Base-by-base conservation (phyloP, 2,329 filamentous ascomycete species). In the Hypocrella siamensis region DNA sequence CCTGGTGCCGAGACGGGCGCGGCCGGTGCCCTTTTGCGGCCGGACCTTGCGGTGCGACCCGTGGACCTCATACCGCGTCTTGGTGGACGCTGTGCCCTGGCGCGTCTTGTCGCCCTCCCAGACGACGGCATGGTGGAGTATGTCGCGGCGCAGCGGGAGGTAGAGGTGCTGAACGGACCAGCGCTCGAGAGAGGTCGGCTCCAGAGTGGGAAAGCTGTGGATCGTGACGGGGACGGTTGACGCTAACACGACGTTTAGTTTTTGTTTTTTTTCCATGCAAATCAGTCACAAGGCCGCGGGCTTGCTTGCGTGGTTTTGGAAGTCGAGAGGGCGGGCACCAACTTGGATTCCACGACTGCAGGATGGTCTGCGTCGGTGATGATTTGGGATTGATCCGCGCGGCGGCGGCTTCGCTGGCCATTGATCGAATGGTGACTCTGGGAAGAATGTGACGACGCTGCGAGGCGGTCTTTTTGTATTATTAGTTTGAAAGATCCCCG, bases 81-180 rank as follows among this genome's bases (percentile, higher is more conserved):
- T 92, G 39, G 73, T 74, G 43, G 64, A 78, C 28, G 86, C 90
- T 3, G 84, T 92, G 41, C 90, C 90, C 53, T 85, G 79, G 19
- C 90, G 78, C 34, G 83, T 80, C 48, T 66, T 72, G 61, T 96
- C 88, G 43, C 82, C 90, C 61, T 98, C 90, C 65, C 79, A 96
- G 44, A 93, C 61, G 36, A 98, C 74, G 36, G 90, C 90, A 41
- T 83, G 75, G 61, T 98, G 88, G 33, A 98, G 75, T 41, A 98
- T 75, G 54, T 98, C 90, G 52, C 79, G 77, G 37, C 90, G 80
- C 29, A 93, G 68, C 3, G 90, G 90, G 21, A 96, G 72, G 49
- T 81, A 64, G 28, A 98, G 79, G 56, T 94, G 84, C 47, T 81
- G 79, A 38, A 75, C 63, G 26, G 80, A 76, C 64, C 86, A 96